These are phyloP conservation scores for Anthoceros angustus DNA, from an alignment of 225 moss, liverwort and hornwort genomes.

Conservation along the genomic window DNA sequence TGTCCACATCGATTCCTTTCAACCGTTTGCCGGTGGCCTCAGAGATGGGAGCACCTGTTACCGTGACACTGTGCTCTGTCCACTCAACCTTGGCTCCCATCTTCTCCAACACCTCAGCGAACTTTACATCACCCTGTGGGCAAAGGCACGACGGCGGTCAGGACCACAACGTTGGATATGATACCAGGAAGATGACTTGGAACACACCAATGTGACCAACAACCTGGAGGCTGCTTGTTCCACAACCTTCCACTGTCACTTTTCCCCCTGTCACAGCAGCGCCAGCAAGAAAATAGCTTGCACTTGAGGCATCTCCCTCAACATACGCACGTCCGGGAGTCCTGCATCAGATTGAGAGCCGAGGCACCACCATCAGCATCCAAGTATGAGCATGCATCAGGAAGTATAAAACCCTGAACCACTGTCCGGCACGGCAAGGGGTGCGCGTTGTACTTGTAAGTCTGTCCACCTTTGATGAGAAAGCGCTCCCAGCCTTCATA, in stretches of 20 bases:
- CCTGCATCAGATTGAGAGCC: slow-evolving; percentile 19
- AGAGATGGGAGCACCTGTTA: slow-evolving; percentile 48
- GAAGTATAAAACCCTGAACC: slow-evolving; percentile 3
- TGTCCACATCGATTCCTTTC: slow-evolving; percentile 79
- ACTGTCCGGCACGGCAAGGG: neutral
- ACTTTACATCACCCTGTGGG: slow-evolving; percentile 82
- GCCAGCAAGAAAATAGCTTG: slow-evolving; percentile 96
- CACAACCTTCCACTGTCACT: slow-evolving; percentile 81
- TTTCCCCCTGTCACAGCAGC: slow-evolving; percentile 87
- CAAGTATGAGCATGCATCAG: neutral
- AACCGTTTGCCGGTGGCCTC: slow-evolving; percentile 44
- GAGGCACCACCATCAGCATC: neutral
- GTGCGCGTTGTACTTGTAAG: slow-evolving; percentile 40
- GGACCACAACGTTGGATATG: neutral
- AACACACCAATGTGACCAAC: neutral
- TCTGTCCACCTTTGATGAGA: slow-evolving; percentile 83
- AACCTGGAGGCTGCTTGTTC: slow-evolving; percentile 90
- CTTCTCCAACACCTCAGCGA: slow-evolving; percentile 50
- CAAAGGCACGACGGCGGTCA: neutral
- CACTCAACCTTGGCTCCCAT: slow-evolving; percentile 80
- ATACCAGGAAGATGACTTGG: neutral
- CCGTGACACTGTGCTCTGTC: slow-evolving; percentile 58
- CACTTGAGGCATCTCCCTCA: slow-evolving; percentile 96
- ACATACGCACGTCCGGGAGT: slow-evolving; percentile 77
- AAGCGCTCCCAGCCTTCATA: slow-evolving; percentile 79